These are phyloP conservation scores for Pleurotus tuber-regium DNA, from an alignment of 768 basidiomycete genomes.

Conservation along the genomic window DNA sequence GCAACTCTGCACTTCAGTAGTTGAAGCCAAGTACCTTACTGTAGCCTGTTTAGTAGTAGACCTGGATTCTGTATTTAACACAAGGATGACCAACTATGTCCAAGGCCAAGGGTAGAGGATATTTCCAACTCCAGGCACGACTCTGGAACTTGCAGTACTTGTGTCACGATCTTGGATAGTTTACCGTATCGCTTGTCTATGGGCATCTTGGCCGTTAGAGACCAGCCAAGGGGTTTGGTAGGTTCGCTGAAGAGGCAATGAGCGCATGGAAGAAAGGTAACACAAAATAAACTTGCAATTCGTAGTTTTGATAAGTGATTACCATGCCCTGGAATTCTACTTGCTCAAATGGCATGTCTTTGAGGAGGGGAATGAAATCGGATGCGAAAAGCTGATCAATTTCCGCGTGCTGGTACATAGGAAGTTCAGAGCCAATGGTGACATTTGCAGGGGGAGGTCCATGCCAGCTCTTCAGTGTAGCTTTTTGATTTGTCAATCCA, in stretches of 20 bases:
- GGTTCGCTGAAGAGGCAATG: neutral
- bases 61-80: no score
- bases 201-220: neutral
- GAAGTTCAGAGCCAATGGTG: neutral
- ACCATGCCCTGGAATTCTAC: neutral
- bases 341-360: neutral
- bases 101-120: neutral
- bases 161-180: neutral
- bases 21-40: no score
- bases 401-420: neutral
- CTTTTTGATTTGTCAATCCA: neutral
- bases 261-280: neutral
- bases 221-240: neutral
- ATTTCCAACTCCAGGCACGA: neutral
- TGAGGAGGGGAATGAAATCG: neutral
- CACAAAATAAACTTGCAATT: neutral
- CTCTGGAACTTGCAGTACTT: neutral
- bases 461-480: conserved; percentile 2
- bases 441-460: conserved; percentile 1
- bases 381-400: neutral
- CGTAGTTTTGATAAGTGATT: conserved; percentile 6
- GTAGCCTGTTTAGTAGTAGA: no score
- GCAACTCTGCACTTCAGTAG: no score
- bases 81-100: neutral
- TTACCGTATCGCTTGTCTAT: neutral